phyloP scores from a whole-genome alignment of 2,329 filamentous ascomycete genomes.

The Sarocladium oryzae region DNA sequence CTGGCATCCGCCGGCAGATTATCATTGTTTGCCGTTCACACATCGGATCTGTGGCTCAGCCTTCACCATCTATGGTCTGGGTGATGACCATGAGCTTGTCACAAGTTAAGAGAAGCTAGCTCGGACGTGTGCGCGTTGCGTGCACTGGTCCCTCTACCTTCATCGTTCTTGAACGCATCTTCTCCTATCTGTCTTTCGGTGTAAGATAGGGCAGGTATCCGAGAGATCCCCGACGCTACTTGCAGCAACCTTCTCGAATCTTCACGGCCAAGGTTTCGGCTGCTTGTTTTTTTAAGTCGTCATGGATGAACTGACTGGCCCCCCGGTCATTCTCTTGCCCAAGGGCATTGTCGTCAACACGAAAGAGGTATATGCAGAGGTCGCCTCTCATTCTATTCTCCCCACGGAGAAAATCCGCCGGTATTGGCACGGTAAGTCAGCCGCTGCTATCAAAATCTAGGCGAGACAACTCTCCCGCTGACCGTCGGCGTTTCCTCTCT shows the following conservation, averaged over 20 bases:
- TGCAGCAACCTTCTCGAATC: background rate
- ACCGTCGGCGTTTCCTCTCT: background rate
- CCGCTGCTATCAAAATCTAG: background rate
- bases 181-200: background rate
- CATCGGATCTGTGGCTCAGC: background rate
- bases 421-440: slow-evolving; percentile 49
- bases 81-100: slow-evolving; percentile 8
- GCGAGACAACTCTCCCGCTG: background rate
- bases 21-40: background rate
- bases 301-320: slow-evolving; percentile 29
- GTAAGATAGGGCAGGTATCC: background rate
- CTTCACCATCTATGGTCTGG: background rate
- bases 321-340: slow-evolving; percentile 38
- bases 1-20: background rate
- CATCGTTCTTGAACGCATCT: background rate
- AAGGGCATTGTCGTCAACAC: slow-evolving; percentile 52
- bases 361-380: slow-evolving; percentile 43
- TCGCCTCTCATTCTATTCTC: slow-evolving; percentile 44
- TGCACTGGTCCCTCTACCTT: slow-evolving; percentile 1
- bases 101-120: slow-evolving; percentile 7
- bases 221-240: slow-evolving; percentile 1
- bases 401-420: slow-evolving; percentile 47
- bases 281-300: background rate
- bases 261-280: background rate
- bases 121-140: slow-evolving; percentile 7